Base-by-base conservation (phyloP, 2,329 filamentous ascomycete species). In the Pezicula carpinea region DNA sequence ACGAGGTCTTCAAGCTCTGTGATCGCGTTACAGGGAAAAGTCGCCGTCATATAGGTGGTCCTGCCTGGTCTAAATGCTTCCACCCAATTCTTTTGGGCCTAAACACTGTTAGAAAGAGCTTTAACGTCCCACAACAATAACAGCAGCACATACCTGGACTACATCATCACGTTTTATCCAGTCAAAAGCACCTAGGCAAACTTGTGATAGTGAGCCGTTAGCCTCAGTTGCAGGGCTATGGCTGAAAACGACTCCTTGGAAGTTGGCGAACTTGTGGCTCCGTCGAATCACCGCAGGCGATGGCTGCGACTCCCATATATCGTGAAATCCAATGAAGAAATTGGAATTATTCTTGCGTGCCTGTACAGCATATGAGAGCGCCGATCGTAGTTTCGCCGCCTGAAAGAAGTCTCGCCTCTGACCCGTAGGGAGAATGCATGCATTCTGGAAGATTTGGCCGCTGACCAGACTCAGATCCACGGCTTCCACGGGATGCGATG, bases 341-440 rank as follows among this genome's bases (percentile, higher is more conserved):
- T 60, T 60, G 1, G 66, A 60, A 5, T 60, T 51, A n/a, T 51
- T 53, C 13, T 62, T 48, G 6, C 66, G 61, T 49, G 66, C 58
- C 35, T 58, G 53, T 29, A 49, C 57, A 32, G 61, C 66, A 15
- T 53, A 51, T 4, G 54, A 41, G 55, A 68, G 62, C 32, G 59
- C 48, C 2, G 59, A 52, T 15, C 69, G 63, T 42, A 72, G 62
- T 3, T 59, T 49, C 10, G 56, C 45, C 21, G 69, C 65, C 39
- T 66, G 64, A 51, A 71, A 72, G 54, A 68, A 72, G 49, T 72
- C 68, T 21, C 68, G 58, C 8, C 66, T 60, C 26, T 65, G 54
- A 2, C 69, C 69, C 31, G 66, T 61, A 6, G 58, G 57, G 6
- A 69, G 58, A 23, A 71, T 71, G 18, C 64, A 67, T 2, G 66